Conservation (phyloP, 352 stramenopile species). For the Globisporangium takayamanum region DNA sequence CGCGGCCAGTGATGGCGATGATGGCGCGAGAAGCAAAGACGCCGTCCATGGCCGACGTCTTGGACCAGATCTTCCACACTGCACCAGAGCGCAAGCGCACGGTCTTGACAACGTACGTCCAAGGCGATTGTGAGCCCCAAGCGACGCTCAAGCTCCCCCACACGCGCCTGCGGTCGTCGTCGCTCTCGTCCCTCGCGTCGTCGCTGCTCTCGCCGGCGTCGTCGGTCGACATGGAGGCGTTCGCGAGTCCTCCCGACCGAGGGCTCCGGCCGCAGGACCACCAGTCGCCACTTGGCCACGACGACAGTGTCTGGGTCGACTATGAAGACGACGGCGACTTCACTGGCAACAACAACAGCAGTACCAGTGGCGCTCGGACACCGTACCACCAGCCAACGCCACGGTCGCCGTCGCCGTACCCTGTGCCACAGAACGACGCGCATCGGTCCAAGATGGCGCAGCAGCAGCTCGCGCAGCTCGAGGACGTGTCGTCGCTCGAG, state of each 20-base stretch:
- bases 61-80: constrained; percentile 21
- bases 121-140: constrained; percentile 8
- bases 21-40: background rate
- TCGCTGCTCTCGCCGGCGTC: background rate
- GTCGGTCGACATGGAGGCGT: constrained; percentile 2
- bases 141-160: background rate
- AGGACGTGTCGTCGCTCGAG: constrained; percentile 17
- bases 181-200: background rate
- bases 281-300: background rate
- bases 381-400: background rate
- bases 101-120: constrained; percentile 33
- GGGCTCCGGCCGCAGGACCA: constrained; percentile 6
- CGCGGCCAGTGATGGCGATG: too few relatives aligned
- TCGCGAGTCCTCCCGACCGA: constrained; percentile 6
- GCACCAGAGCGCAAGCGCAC: constrained; percentile 13
- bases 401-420: background rate
- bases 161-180: constrained; percentile 3
- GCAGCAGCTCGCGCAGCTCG: constrained; percentile 3
- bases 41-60: constrained; percentile 15
- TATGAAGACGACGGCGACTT: constrained; percentile 6
- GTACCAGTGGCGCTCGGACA: background rate
- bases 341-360: background rate
- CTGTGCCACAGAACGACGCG: constrained; percentile 4
- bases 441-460: constrained; percentile 15
- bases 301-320: constrained; percentile 3